phyloP scores from a whole-genome alignment of 257 asterid species.

The Solanum corneliomulleri region DNA sequence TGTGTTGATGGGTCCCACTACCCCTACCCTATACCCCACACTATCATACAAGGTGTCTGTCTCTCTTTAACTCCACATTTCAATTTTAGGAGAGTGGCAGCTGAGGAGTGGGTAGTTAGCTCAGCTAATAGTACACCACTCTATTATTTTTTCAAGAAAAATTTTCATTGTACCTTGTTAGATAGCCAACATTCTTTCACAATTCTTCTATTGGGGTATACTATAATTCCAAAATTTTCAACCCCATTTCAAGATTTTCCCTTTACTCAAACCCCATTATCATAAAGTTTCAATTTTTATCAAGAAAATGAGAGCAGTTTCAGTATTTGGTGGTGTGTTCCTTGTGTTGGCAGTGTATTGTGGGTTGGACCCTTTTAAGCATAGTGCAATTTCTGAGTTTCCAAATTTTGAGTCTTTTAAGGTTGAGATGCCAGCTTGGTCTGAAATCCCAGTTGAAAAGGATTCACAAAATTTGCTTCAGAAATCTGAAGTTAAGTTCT shows the following conservation, averaged over 20 bases:
- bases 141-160: not conserved
- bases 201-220: not conserved
- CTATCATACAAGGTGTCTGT: not conserved
- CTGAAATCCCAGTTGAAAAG: conserved; percentile 44
- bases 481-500: conserved; percentile 72
- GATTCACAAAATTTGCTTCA: conserved; percentile 58
- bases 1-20: not conserved
- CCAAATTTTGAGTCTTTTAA: conserved; percentile 52
- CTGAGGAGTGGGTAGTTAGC: not conserved
- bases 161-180: not conserved
- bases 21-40: too few species aligned
- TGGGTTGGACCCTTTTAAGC: conserved; percentile 74
- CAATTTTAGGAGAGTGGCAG: not conserved
- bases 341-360: conserved; percentile 66
- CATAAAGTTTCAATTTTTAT: not conserved
- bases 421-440: conserved; percentile 69
- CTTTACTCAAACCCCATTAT: not conserved
- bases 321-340: conserved; percentile 30
- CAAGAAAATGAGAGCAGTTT: conserved; percentile 1
- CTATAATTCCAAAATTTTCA: not conserved
- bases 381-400: conserved; percentile 52
- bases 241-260: not conserved
- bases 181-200: not conserved
- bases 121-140: not conserved
- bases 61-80: not conserved